Conservation (phyloP, 345 rosid genomes). For the Moricandia moricandioides region DNA sequence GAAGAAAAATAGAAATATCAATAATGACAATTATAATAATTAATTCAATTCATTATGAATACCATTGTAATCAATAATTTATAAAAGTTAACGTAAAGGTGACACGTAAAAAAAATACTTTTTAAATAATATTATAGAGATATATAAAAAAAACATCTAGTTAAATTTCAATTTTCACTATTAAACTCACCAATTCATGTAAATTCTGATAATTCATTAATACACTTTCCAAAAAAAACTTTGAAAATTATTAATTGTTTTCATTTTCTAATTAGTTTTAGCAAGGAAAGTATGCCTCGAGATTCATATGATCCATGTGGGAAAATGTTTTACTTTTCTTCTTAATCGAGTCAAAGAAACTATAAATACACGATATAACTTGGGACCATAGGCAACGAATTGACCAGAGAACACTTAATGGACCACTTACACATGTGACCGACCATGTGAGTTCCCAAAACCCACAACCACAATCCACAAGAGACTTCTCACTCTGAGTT, state of each 20-base stretch:
- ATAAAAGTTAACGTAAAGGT: too few relatives aligned
- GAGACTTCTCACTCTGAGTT: neutral
- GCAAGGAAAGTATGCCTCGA: slow-evolving; percentile 15
- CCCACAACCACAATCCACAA: slow-evolving; percentile 14
- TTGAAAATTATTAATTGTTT: neutral
- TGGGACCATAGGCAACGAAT: slow-evolving; percentile 30
- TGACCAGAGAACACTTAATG: slow-evolving; percentile 33
- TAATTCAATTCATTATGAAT: too few relatives aligned
- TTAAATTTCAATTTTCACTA: neutral
- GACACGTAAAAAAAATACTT: too few relatives aligned
- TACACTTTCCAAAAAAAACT: neutral
- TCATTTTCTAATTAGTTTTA: neutral
- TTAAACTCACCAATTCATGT: neutral
- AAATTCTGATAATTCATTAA: neutral
- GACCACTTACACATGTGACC: slow-evolving; percentile 36
- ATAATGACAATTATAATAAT: too few relatives aligned
- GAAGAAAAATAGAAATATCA: too few relatives aligned
- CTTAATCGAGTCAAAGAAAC: slow-evolving; percentile 28
- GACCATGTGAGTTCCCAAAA: slow-evolving; percentile 34
- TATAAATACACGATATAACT: slow-evolving; percentile 2
- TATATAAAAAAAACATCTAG: slow-evolving; percentile 12
- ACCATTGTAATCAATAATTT: too few relatives aligned
- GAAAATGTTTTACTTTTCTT: neutral
- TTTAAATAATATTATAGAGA: too few relatives aligned
- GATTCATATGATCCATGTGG: slow-evolving; percentile 31